Evolutionary conservation across 2,329 filamentous ascomycete species (phyloP), one percentile per base, ranked within the genome.

Genomic region (Lasiodiplodia theobromae): DNA sequence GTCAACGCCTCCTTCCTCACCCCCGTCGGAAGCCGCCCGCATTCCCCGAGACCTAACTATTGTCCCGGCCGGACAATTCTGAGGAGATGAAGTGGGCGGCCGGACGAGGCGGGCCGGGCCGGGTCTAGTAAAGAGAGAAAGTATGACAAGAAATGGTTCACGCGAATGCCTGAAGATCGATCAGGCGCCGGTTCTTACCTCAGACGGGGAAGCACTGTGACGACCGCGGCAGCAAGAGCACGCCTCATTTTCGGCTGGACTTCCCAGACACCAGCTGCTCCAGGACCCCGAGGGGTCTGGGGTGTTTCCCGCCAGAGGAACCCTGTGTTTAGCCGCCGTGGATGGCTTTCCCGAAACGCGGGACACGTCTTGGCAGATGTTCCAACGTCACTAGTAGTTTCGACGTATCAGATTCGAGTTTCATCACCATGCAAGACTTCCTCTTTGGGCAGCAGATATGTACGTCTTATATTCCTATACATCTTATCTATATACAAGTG

Each of bases 401-500:
- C 60, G 37, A 52, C 31, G 60, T 64, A 52, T 28, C 44, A 64
- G 28, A 7, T 38, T 38, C n/a, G 11, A n/a, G 60, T 64, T 64
- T 64, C 60, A 64, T 64, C 60, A 52, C 12, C 31, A 23, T 38
- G 31, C 44, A 51, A 52, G 60, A 52, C 47, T 64, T 64, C 60
- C 31, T 16, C n/a, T 38, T 52, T 21, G 31, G 44, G 44, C 44
- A 52, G 10, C 14, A 64, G 2, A 52, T 16, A 31, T 52, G n/a
- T 34, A 31, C 23, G n/a, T 31, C 31, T 21, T 64, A 38, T 38
- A 6, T 11, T 51, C 57, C 28, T 64, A 64, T 25, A 52, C 31
- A 47, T 64, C 60, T 64, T 40, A 21, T 38, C 12, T 64, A 64
- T 64, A 25, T 52, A 52, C 47, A 64, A 64, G 60, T 64, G 31